These are phyloP conservation scores for Aspergillus conjunctus DNA, from an alignment of 495 filamentous ascomycete species.

Conservation along the genomic window DNA sequence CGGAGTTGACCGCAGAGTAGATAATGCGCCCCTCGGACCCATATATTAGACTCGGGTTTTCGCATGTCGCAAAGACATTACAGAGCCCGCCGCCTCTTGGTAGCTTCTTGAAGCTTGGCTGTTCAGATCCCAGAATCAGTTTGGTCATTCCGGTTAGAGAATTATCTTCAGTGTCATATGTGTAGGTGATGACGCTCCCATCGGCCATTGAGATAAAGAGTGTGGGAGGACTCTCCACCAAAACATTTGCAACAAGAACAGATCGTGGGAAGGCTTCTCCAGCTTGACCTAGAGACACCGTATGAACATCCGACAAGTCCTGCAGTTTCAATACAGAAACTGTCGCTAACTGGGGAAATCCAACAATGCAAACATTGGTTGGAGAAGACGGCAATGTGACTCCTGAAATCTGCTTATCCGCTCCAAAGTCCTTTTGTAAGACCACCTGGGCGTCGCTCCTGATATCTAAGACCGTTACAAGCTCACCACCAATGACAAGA, in stretches of 20 bases:
- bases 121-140: conserved; percentile 82
- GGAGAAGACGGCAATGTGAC: conserved; percentile 62
- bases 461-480: conserved; percentile 67
- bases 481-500: conserved; percentile 71
- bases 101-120: conserved; percentile 76
- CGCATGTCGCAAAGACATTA: conserved; percentile 91
- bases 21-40: conserved; percentile 82
- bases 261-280: conserved; percentile 77
- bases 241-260: conserved; percentile 73
- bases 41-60: conserved; percentile 92
- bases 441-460: conserved; percentile 55
- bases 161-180: conserved; percentile 59
- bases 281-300: conserved; percentile 59
- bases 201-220: conserved; percentile 94
- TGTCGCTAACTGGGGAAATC: conserved; percentile 78
- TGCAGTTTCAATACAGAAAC: conserved; percentile 69
- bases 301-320: conserved; percentile 63
- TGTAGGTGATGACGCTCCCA: conserved; percentile 86
- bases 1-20: conserved; percentile 94
- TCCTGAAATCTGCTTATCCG: conserved; percentile 79
- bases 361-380: conserved; percentile 65
- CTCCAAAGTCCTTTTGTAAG: conserved; percentile 58
- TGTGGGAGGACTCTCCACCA: conserved; percentile 64
- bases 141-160: conserved; percentile 72
- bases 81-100: conserved; percentile 63